A percentile compares a stretch with the other conserved stretches of the same genome.
Conservation (phyloP, 148 eudicot species). For the Suaeda aralocaspica region DNA sequence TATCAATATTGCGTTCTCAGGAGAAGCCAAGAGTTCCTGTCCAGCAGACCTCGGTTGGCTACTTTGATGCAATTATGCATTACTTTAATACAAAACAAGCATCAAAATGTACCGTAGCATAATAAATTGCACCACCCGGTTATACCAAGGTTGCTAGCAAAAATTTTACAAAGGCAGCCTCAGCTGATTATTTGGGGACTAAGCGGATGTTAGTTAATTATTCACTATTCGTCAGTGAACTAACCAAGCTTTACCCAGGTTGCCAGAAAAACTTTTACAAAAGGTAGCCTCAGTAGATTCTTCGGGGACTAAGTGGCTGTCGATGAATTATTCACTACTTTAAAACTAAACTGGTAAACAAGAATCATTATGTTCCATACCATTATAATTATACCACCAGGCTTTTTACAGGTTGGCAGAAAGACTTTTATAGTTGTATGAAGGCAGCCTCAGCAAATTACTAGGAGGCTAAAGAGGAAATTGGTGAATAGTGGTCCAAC, state of each 20-base stretch:
- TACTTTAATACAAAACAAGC: slow-evolving; percentile 7
- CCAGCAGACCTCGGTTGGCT: slow-evolving; percentile 7
- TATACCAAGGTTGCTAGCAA: slow-evolving; percentile 1
- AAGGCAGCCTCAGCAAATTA: not conserved
- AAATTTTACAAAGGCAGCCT: not conserved
- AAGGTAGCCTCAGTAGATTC: not conserved
- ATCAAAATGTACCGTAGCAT: not conserved
- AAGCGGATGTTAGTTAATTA: too few relatives aligned
- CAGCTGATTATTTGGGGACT: not conserved
- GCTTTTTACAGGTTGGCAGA: not conserved
- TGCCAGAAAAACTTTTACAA: too few relatives aligned
- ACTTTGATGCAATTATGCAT: not conserved
- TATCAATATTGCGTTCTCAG: not conserved
- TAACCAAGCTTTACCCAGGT: not conserved
- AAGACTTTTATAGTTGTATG: not conserved
- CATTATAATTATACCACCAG: too few relatives aligned
- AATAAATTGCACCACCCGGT: too few relatives aligned
- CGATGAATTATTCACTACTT: not conserved
- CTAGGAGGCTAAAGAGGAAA: too few relatives aligned
- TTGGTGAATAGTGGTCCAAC: not conserved
- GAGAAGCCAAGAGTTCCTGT: not conserved
- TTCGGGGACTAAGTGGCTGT: not conserved
- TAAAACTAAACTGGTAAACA: slow-evolving; percentile 9
- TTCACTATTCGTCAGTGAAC: too few relatives aligned
- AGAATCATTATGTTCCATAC: not conserved